Evolutionary conservation across 2,329 filamentous ascomycete species (phyloP), one percentile per base, ranked within the genome.

Genomic region (Penicillium sp.): DNA sequence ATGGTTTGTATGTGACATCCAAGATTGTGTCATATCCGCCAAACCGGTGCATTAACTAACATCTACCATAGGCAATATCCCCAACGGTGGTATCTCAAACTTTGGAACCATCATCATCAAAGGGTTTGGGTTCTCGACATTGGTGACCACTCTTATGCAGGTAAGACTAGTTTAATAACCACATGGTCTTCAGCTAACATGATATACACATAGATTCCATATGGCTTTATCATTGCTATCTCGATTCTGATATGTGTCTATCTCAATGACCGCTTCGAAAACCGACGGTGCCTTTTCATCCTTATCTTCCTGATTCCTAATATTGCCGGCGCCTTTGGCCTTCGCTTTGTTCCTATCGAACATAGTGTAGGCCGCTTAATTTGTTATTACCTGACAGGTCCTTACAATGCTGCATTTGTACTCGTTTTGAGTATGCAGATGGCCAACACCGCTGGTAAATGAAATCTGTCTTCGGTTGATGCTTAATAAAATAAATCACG

Each of bases 41-140:
- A 2, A 11, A 7, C 20, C 13, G 0, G 2, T 5, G 8, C 9
- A 32, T 4, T 4, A 22, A 24, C 29, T 57, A 20, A 54, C 29
- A 2, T 13, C 24, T 14, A 4, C 2, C 2, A 18, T 32, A 56
- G 74, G 74, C 56, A 84, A 83, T 58, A 71, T 78, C 10, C 75
- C 76, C 11, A 86, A 85, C 53, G 83, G 82, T 4, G 83, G 83
- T 14, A 82, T 85, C 47, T 78, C 76, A 0, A 85, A 83, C 55
- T 86, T 85, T 60, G 81, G 81, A 49, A 84, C 82, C 0, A 73
- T 85, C 47, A 82, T 86, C 48, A 85, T 85, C 61, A 68, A 83
- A 54, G 81, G 81, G 0, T 80, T 85, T 31, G 82, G 84, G 7
- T 85, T 84, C 61, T 76, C 74, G 2, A 79, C 80, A 0, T 72